Conservation (phyloP, 2,329 filamentous ascomycete genomes). For the Alternaria alternata region DNA sequence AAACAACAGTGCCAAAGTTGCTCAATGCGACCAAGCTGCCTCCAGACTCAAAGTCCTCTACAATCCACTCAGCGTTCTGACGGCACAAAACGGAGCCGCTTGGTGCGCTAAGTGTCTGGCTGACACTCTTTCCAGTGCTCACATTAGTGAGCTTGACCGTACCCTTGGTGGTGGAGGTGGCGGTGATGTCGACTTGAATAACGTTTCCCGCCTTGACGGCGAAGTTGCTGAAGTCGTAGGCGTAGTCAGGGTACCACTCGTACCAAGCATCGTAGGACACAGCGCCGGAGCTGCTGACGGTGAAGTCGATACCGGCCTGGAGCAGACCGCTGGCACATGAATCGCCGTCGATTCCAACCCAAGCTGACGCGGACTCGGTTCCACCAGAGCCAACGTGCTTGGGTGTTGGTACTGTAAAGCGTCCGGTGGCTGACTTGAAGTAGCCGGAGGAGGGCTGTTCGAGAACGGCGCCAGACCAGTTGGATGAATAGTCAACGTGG, state of each 20-base stretch:
- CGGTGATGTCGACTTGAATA: constrained; percentile 53
- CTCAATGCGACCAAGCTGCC: neutral
- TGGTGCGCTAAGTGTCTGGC: constrained; percentile 55
- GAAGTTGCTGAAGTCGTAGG: constrained; percentile 61
- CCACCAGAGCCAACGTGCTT: constrained; percentile 48
- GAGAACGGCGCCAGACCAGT: constrained; percentile 68
- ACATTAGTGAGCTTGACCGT: constrained; percentile 61
- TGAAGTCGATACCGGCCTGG: constrained; percentile 67
- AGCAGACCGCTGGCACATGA: constrained; percentile 63
- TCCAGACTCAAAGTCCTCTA: neutral
- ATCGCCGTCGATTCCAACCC: constrained; percentile 70
- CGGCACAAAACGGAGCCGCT: constrained; percentile 20
- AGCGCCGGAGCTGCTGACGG: constrained; percentile 40
- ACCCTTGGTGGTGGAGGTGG: constrained; percentile 54
- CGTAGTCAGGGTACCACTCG: constrained; percentile 67
- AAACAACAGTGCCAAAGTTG: constrained; percentile 4
- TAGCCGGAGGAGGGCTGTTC: constrained; percentile 49
- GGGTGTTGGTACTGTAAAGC: constrained; percentile 63
- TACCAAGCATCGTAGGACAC: constrained; percentile 66
- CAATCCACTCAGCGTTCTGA: constrained; percentile 68
- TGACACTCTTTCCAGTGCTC: constrained; percentile 61
- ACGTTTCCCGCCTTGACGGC: constrained; percentile 56
- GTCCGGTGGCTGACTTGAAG: constrained; percentile 63
- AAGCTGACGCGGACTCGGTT: constrained; percentile 61
- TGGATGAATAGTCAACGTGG: constrained; percentile 61